Evolutionary conservation across 306 rosid genomes (phyloP).

Genomic region (Gleditsia sinensis): DNA sequence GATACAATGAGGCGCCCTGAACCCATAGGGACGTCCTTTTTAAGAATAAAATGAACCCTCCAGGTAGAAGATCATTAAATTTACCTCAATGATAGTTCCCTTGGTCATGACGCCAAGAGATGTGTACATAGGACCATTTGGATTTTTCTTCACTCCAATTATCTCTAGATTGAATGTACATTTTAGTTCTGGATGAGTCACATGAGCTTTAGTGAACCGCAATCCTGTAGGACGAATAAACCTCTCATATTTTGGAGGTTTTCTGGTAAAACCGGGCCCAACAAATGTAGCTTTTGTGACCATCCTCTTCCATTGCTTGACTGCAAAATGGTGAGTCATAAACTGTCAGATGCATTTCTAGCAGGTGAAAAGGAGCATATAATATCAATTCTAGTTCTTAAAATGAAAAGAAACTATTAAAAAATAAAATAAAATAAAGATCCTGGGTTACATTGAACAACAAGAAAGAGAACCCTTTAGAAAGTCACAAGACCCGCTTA

Average conservation of each 20-base stretch:
- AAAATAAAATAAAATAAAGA: background rate
- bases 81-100: slow-evolving; percentile 94
- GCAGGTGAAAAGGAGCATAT: background rate
- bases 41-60: slow-evolving; percentile 3
- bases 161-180: slow-evolving; percentile 91
- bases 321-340: slow-evolving; percentile 43
- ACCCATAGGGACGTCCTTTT: background rate
- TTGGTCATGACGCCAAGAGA: slow-evolving; percentile 89
- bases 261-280: slow-evolving; percentile 89
- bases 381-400: background rate
- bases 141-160: slow-evolving; percentile 93
- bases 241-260: slow-evolving; percentile 94
- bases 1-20: background rate
- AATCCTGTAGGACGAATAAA: slow-evolving; percentile 87
- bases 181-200: slow-evolving; percentile 95
- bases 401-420: background rate
- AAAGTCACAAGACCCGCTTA: background rate
- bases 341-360: slow-evolving; percentile 11
- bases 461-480: background rate
- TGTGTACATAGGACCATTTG: slow-evolving; percentile 87
- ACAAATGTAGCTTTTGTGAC: slow-evolving; percentile 94
- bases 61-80: background rate
- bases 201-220: slow-evolving; percentile 90
- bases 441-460: background rate
- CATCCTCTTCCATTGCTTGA: slow-evolving; percentile 99